Evolutionary conservation across 257 asterid species (phyloP).

Genomic region (Striga asiatica): DNA sequence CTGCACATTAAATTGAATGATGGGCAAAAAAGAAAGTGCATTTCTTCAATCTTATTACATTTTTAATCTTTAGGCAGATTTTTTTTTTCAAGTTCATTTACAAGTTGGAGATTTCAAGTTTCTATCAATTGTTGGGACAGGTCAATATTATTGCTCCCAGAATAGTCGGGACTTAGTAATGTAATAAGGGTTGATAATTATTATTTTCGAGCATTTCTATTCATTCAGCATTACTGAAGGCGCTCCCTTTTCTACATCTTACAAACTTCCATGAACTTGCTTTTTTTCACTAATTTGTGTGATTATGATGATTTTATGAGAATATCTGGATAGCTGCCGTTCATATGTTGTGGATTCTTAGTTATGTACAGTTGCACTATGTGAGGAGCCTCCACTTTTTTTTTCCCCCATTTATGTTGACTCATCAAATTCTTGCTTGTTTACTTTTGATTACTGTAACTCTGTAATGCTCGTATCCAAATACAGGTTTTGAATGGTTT

Average conservation of each 20-base stretch:
- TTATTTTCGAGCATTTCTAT: neutral
- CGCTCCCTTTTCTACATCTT: neutral
- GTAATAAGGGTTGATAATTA: neutral
- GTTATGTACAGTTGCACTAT: neutral
- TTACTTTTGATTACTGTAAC: neutral
- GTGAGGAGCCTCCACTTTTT: neutral
- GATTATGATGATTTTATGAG: neutral
- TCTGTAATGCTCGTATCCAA: neutral
- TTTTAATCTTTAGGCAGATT: neutral
- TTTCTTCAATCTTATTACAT: constrained; percentile 1
- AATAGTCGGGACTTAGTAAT: neutral
- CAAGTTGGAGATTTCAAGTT: constrained; percentile 8
- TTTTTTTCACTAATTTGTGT: too few species aligned
- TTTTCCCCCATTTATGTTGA: neutral
- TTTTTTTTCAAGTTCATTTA: neutral
- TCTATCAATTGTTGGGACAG: neutral
- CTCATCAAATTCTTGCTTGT: constrained; percentile 5
- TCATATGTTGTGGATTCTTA: neutral
- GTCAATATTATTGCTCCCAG: neutral
- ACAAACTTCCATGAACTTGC: neutral
- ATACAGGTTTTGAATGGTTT: constrained; percentile 92
- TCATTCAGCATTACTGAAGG: neutral
- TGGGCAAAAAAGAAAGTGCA: constrained; percentile 1
- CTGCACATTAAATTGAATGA: neutral
- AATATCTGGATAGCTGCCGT: neutral